A percentile compares a stretch with the other conserved stretches of the same genome.
These are phyloP conservation scores for Artemisia annua DNA, from an alignment of 129 eudicot species.

Conservation along the genomic window DNA sequence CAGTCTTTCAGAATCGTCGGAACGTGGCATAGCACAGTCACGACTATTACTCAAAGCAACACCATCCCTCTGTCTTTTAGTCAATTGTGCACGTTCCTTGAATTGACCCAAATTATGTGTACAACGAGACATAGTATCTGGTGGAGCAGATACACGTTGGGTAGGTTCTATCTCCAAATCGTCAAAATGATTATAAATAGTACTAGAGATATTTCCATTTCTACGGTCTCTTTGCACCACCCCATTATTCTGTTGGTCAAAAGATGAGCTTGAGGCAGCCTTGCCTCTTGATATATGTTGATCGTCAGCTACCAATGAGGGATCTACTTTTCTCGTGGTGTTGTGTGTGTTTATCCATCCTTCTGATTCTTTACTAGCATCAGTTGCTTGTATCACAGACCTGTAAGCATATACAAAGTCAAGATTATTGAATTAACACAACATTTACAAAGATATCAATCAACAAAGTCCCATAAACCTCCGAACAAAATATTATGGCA, in stretches of 20 bases:
- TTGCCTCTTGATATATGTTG: slow-evolving; percentile 26
- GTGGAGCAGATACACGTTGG: slow-evolving; percentile 24
- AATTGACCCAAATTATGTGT: slow-evolving; percentile 34
- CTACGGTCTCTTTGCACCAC: slow-evolving; percentile 28
- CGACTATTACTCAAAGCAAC: slow-evolving; percentile 36
- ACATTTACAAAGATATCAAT: background rate
- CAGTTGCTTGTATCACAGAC: slow-evolving; percentile 35
- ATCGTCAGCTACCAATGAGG: slow-evolving; percentile 30
- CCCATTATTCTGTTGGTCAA: slow-evolving; percentile 24
- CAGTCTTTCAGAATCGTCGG: slow-evolving; percentile 37
- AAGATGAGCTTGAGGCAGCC: slow-evolving; percentile 29
- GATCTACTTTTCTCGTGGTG: slow-evolving; percentile 32
- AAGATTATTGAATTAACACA: background rate
- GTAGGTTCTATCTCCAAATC: slow-evolving; percentile 32
- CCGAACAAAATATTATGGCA: background rate
- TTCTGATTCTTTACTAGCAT: slow-evolving; percentile 40
- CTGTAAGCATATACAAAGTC: slow-evolving; percentile 37
- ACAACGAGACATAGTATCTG: slow-evolving; percentile 30
- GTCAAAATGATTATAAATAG: slow-evolving; percentile 28
- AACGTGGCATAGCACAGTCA: slow-evolving; percentile 48
- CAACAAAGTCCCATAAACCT: background rate
- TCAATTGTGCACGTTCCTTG: slow-evolving; percentile 36
- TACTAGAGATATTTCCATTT: slow-evolving; percentile 29
- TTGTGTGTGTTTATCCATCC: slow-evolving; percentile 68
- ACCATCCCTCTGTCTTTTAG: slow-evolving; percentile 70